Conservation (phyloP, 148 eudicot genomes). For the Heliamphora exappendiculata region DNA sequence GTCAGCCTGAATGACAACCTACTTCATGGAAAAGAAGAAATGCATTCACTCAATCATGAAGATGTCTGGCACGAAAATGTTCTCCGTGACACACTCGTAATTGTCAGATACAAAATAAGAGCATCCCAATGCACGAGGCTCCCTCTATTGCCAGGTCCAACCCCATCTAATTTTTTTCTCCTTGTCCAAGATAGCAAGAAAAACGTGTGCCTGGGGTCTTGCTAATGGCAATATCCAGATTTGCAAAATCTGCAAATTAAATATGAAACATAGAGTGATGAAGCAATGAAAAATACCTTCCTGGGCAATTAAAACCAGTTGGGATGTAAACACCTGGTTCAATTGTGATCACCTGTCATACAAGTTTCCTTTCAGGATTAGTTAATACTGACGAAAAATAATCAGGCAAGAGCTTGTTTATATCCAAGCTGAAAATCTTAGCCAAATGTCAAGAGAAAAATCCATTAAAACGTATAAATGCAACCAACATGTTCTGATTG, state of each 20-base stretch:
- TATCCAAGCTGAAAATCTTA: not conserved
- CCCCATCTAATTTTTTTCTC: not conserved
- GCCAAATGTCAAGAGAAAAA: not conserved
- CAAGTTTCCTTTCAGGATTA: not conserved
- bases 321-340: conserved; percentile 96
- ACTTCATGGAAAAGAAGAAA: not conserved
- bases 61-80: not conserved
- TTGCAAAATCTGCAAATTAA: not conserved
- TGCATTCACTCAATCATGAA: not conserved
- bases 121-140: too few relatives aligned
- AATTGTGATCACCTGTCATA: conserved; percentile 75
- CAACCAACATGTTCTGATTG: not conserved
- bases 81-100: too few relatives aligned
- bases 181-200: not conserved
- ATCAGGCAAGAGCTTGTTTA: not conserved
- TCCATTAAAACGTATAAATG: not conserved
- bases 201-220: not conserved
- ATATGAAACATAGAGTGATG: not conserved
- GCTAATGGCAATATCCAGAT: not conserved
- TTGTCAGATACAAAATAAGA: too few relatives aligned
- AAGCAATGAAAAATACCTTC: conserved; percentile 42
- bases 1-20: not conserved
- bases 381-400: not conserved
- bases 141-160: not conserved
- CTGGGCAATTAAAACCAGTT: conserved; percentile 49